Base-by-base conservation (phyloP, 2,329 filamentous ascomycete genomes). In the Alternaria angustiovoidea region DNA sequence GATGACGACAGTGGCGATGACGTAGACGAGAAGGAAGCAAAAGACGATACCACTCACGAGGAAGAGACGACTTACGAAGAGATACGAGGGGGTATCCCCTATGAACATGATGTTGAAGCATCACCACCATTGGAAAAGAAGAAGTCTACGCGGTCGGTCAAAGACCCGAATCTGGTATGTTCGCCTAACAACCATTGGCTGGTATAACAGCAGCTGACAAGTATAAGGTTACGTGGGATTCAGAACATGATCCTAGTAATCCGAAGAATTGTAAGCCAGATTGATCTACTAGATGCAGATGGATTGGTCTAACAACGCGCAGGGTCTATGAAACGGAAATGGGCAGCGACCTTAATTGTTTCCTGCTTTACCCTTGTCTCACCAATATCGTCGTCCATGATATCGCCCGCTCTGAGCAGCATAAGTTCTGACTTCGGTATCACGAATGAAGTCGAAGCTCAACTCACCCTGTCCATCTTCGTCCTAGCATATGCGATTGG, bases 311-410 rank as follows among this genome's bases (percentile, higher is more conserved):
- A 41, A 61, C 34, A 4, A 20, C 2, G 11, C 32, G 14, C 32
- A 59, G 57, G 57, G 64, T 62, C 64, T 14, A 76, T 76, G 59
- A 74, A 72, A 54, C 70, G 76, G 30, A 82, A 82, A 67, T 83
- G 81, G 81, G 69, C 77, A 22, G 79, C 78, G 1, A 82, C 81
- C 0, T 64, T 81, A 39, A 78, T 82, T 30, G 79, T 84, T 2
- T 81, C 76, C 1, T 34, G 82, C 30, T 81, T 80, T 58, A 79
- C 78, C 0, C 74, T 81, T 42, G 70, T 80, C 20, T 78, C 78
- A 7, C 78, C 79, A 11, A 69, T 80, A 22, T 76, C 78, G 0
- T 79, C 77, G 1, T 78, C 76, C 12, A 80, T 80, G 75, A 75
- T 80, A 9, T 65, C 78, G 3, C 79, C 79, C 1, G 79, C 76